Evolutionary conservation across 2,329 filamentous ascomycete species (phyloP).

Genomic region (Stylonectria norvegica): DNA sequence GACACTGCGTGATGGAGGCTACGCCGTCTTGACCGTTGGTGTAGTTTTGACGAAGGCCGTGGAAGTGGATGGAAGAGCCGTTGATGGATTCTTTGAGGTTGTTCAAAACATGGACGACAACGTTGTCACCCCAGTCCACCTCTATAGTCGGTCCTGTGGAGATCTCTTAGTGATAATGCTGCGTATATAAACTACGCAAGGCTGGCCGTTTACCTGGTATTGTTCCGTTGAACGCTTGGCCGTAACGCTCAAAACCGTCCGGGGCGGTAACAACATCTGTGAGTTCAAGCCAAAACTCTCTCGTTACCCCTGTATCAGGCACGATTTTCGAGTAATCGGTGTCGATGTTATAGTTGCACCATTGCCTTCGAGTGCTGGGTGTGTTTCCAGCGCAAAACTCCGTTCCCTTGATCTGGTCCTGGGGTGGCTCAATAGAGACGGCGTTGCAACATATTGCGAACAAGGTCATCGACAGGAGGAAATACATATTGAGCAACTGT

Average conservation of each 20-base stretch:
- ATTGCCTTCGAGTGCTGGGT: constrained; percentile 33
- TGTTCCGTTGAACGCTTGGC: constrained; percentile 51
- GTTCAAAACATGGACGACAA: constrained; percentile 56
- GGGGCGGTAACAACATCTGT: constrained; percentile 39
- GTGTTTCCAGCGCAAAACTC: constrained; percentile 26
- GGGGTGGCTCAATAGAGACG: not conserved
- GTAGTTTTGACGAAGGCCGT: constrained; percentile 57
- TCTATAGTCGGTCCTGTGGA: constrained; percentile 54
- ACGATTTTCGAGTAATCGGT: constrained; percentile 42
- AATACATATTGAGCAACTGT: not conserved
- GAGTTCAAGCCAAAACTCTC: constrained; percentile 47
- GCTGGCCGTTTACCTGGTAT: constrained; percentile 35
- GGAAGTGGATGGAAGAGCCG: constrained; percentile 61
- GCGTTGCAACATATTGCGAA: not conserved
- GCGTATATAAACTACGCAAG: too few species aligned
- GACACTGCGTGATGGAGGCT: constrained; percentile 46
- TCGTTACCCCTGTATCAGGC: constrained; percentile 47
- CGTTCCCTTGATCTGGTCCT: not conserved
- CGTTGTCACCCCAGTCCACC: constrained; percentile 48
- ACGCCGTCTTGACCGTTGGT: constrained; percentile 58
- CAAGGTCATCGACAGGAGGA: not conserved
- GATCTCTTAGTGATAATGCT: too few species aligned
- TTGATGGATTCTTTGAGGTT: constrained; percentile 40
- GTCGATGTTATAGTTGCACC: constrained; percentile 48
- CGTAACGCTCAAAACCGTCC: constrained; percentile 42